Base-by-base conservation (phyloP, 768 basidiomycete genomes). In the Boletus vinaceobasis region DNA sequence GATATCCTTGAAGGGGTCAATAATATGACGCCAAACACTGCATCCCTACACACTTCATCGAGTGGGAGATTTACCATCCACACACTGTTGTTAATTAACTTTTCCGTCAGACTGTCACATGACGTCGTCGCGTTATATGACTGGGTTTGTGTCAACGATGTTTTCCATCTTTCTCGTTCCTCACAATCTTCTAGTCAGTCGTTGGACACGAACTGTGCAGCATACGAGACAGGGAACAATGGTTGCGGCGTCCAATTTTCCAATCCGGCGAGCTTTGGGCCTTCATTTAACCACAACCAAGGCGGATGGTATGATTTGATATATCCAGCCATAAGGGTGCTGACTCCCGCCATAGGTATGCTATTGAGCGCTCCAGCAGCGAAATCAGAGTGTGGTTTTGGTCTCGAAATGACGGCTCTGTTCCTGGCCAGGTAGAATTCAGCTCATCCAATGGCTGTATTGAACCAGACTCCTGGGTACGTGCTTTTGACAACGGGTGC, bases 1-100 rank as follows among this genome's bases (percentile, higher is more conserved):
- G 80, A 82, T 62, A 76, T 80, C 45, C 64, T 80, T 39, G 80
- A 82, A 58, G 74, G 76, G 5, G 77, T 80, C 46, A 80, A 81
- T 57, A 52, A 65, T 17, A 59, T 72, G 47, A 49, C 57, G 5
- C 63, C 65, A 23, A 81, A 80, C 55, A 58, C 32, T 5, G 66
- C 67, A 7, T 54, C 71, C 8, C 54, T 72, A 31, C 71, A 72
- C 33, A 72, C 71, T 3, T 52, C 58, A 21, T 40, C 65, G 26
- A 60, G 69, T 71, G 15, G 9, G 64, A 44, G n/a, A 47, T 31
- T 37, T 27, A 6, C 2, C 19, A 35, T 38, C 0, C 39, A 7
- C 23, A 5, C 36, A 23, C 6, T 26, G 37, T 33, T 43, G 11
- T 43, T 33, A 2, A 40, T 38, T 40, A 47, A 57, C 26, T 14